These are phyloP conservation scores for Citropsis articulata DNA, from an alignment of 345 rosid species.

Conservation along the genomic window DNA sequence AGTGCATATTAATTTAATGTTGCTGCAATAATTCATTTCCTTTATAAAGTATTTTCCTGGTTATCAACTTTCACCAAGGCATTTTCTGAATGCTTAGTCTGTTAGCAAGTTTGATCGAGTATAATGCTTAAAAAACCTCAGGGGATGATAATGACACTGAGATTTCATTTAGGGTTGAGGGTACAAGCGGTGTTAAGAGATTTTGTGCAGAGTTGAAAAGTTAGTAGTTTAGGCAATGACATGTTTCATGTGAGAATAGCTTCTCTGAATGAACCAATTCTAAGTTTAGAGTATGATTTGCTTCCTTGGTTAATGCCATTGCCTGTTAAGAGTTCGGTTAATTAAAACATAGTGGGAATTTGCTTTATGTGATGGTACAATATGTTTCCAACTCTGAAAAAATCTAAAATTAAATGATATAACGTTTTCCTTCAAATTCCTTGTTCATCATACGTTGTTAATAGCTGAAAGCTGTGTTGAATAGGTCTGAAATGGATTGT, in stretches of 20 bases:
- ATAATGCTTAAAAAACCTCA: conserved; percentile 19
- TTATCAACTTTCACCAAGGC: neutral
- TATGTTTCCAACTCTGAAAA: conserved; percentile 41
- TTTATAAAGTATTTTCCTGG: neutral
- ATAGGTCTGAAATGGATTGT: conserved; percentile 87
- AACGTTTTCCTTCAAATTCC: conserved; percentile 75
- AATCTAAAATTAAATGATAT: conserved; percentile 40
- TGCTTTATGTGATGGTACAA: conserved; percentile 94
- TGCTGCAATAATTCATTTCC: neutral
- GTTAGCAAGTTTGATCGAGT: neutral
- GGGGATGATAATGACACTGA: conserved; percentile 75
- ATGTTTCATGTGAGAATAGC: conserved; percentile 91
- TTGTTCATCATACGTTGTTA: conserved; percentile 86
- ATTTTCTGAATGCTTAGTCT: neutral
- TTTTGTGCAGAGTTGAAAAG: conserved; percentile 63
- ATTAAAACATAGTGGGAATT: conserved; percentile 76
- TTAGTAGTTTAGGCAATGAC: conserved; percentile 83
- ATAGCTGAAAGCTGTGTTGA: conserved; percentile 83
- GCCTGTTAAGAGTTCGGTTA: conserved; percentile 80
- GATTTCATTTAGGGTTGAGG: conserved; percentile 82
- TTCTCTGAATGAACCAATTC: conserved; percentile 78
- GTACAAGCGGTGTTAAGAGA: conserved; percentile 68
- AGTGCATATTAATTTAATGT: neutral
- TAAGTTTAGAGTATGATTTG: conserved; percentile 80
- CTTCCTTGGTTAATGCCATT: conserved; percentile 73